Evolutionary conservation across 805 yeast species (phyloP).

Genomic region (Starmerella riodocensis): DNA sequence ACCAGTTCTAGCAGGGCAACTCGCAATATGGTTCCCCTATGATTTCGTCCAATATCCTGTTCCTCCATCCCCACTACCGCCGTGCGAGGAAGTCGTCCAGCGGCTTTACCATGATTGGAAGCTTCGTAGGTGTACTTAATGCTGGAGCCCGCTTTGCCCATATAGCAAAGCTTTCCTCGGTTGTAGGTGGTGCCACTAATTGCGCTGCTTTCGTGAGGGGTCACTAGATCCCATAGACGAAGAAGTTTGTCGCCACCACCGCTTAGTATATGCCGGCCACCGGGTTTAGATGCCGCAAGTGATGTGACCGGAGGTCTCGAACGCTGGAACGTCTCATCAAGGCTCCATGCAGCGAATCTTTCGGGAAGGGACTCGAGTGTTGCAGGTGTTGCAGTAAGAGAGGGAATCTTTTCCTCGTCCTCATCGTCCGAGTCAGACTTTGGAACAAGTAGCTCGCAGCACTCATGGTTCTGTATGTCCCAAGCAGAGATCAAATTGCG

Average conservation of each 20-base stretch:
- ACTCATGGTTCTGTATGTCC: slow-evolving; percentile 56
- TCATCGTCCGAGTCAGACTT: slow-evolving; percentile 8
- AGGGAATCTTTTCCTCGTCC: slow-evolving; percentile 16
- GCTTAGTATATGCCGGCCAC: slow-evolving; percentile 17
- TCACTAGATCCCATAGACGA: slow-evolving; percentile 28
- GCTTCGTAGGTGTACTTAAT: slow-evolving; percentile 33
- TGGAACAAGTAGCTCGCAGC: slow-evolving; percentile 32
- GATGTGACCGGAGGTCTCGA: slow-evolving; percentile 11
- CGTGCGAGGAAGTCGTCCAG: slow-evolving; percentile 28
- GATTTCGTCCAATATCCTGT: slow-evolving; percentile 33
- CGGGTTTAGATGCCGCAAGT: slow-evolving; percentile 1
- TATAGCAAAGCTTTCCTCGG: slow-evolving; percentile 24
- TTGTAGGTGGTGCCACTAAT: slow-evolving; percentile 27
- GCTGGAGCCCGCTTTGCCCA: slow-evolving; percentile 25
- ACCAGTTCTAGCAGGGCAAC: slow-evolving; percentile 30
- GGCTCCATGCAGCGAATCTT: slow-evolving; percentile 19
- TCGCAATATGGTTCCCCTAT: slow-evolving; percentile 35
- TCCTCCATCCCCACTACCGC: slow-evolving; percentile 35
- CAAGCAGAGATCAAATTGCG: slow-evolving; percentile 52
- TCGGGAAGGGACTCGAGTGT: slow-evolving; percentile 12
- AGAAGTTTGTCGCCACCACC: slow-evolving; percentile 26
- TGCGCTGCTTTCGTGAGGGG: slow-evolving; percentile 25
- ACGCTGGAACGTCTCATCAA: slow-evolving; percentile 13
- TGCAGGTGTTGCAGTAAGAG: slow-evolving; percentile 20
- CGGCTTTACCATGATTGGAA: slow-evolving; percentile 12